Evolutionary conservation across 2,329 filamentous ascomycete genomes (phyloP).

Genomic region (Cytospora piceicola): DNA sequence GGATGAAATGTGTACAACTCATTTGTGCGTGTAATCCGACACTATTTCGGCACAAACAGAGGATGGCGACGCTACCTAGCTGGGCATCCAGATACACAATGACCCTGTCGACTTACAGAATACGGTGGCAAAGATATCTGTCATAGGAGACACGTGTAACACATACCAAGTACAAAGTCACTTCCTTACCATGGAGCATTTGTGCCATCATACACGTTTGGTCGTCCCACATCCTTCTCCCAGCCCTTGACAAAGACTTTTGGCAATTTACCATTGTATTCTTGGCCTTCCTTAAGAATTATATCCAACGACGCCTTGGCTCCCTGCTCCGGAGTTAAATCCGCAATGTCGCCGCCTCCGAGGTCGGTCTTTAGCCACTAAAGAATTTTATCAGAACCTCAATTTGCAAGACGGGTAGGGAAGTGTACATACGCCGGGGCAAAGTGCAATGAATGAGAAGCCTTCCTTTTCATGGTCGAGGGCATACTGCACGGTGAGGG

Average conservation of each 20-base stretch:
- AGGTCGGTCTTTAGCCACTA: conserved; percentile 7
- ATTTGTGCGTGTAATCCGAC: too few relatives aligned
- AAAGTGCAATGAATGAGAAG: conserved; percentile 49
- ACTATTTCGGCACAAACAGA: too few relatives aligned
- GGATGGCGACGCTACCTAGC: too few relatives aligned
- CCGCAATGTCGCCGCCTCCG: neutral
- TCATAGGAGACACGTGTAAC: too few relatives aligned
- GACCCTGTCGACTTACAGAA: too few relatives aligned
- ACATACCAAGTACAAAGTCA: too few relatives aligned
- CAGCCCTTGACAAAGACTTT: neutral
- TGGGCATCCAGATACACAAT: too few relatives aligned
- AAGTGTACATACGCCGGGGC: conserved; percentile 47
- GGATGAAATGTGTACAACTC: too few relatives aligned
- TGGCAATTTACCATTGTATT: neutral
- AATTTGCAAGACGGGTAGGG: too few relatives aligned
- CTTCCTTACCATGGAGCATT: neutral
- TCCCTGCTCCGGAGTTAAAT: neutral
- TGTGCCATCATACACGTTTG: neutral
- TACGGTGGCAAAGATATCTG: too few relatives aligned
- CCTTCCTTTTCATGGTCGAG: conserved; percentile 45
- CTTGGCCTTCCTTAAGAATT: neutral
- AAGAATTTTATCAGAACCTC: neutral
- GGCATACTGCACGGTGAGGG: conserved; percentile 50
- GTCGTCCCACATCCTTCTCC: neutral
- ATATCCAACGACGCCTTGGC: neutral